Conservation (phyloP, 2,329 filamentous ascomycete genomes). For the Stagonosporopsis cucurbitacearum region DNA sequence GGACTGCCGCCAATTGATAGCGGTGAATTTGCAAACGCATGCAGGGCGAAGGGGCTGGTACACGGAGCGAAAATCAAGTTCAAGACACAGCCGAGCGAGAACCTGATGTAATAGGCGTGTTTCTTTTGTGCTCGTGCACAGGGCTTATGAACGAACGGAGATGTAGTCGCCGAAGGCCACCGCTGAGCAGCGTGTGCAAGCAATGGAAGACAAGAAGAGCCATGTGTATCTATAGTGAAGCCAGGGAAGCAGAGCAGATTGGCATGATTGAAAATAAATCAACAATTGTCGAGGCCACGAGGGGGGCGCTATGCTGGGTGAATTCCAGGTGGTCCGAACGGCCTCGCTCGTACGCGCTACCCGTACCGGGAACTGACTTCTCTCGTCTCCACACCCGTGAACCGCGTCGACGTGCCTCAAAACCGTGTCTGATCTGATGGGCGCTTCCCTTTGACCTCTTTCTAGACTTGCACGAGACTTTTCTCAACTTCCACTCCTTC, state of each 20-base stretch:
- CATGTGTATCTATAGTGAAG: neutral
- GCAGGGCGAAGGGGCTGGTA: slow-evolving; percentile 46
- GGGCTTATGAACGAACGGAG: slow-evolving; percentile 28
- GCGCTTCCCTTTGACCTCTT: slow-evolving; percentile 40
- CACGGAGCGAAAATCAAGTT: slow-evolving; percentile 38
- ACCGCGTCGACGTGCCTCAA: slow-evolving; percentile 38
- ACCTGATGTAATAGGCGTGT: slow-evolving; percentile 34
- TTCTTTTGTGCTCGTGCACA: slow-evolving; percentile 39
- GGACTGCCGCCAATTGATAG: slow-evolving; percentile 32
- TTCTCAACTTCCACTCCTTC: slow-evolving; percentile 22
- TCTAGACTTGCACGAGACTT: slow-evolving; percentile 21
- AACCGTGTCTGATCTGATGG: slow-evolving; percentile 46
- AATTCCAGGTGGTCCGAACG: slow-evolving; percentile 27
- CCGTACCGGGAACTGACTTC: slow-evolving; percentile 21
- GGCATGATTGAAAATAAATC: neutral
- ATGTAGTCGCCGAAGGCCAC: slow-evolving; percentile 19
- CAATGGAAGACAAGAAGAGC: neutral
- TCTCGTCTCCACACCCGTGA: slow-evolving; percentile 36
- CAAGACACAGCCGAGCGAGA: slow-evolving; percentile 38
- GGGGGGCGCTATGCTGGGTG: slow-evolving; percentile 24
- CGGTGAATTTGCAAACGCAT: slow-evolving; percentile 29
- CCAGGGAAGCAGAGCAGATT: neutral
- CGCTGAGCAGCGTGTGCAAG: slow-evolving; percentile 10
- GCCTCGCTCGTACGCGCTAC: slow-evolving; percentile 34
- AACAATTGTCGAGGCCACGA: slow-evolving; percentile 16